Percentiles rank a stretch among this genome's conserved stretches.
phyloP scores from a whole-genome alignment of 305 asterid genomes.

The Nicotiana rustica region DNA sequence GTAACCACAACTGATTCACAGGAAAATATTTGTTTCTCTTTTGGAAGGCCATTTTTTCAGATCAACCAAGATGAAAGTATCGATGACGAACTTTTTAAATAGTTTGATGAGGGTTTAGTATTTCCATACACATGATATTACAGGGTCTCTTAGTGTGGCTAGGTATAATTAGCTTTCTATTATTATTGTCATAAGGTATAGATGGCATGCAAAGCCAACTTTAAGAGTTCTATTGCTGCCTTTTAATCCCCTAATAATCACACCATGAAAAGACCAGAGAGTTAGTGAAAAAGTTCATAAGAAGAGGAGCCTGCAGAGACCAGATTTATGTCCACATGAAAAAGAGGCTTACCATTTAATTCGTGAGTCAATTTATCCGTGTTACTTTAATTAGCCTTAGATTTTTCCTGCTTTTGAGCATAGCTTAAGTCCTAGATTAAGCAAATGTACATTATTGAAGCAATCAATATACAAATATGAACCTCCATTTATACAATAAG shows the following conservation, averaged over 20 bases:
- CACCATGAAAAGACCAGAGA: neutral
- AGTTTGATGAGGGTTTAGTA: slow-evolving; percentile 2
- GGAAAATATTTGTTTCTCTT: neutral
- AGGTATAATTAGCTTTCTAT: neutral
- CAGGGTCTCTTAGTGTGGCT: slow-evolving; percentile 24
- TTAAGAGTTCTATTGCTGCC: neutral
- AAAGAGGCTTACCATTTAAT: neutral
- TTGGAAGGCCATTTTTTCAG: slow-evolving; percentile 7
- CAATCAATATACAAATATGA: neutral
- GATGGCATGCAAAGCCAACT: neutral
- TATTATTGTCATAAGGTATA: slow-evolving; percentile 11
- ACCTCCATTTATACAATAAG: slow-evolving; percentile 9
- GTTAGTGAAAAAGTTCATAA: neutral
- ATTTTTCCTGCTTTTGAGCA: neutral
- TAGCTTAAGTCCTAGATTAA: neutral
- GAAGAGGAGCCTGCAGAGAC: slow-evolving; percentile 23
- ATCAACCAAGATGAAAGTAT: slow-evolving; percentile 28
- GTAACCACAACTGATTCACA: neutral
- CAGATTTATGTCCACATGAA: slow-evolving; percentile 14
- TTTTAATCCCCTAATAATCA: neutral
- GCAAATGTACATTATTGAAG: neutral
- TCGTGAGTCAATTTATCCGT: neutral
- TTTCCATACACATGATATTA: slow-evolving; percentile 25
- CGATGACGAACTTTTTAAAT: neutral
- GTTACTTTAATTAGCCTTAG: neutral